These are phyloP conservation scores for Saitozyma podzolica DNA, from an alignment of 768 basidiomycete genomes.

Conservation along the genomic window DNA sequence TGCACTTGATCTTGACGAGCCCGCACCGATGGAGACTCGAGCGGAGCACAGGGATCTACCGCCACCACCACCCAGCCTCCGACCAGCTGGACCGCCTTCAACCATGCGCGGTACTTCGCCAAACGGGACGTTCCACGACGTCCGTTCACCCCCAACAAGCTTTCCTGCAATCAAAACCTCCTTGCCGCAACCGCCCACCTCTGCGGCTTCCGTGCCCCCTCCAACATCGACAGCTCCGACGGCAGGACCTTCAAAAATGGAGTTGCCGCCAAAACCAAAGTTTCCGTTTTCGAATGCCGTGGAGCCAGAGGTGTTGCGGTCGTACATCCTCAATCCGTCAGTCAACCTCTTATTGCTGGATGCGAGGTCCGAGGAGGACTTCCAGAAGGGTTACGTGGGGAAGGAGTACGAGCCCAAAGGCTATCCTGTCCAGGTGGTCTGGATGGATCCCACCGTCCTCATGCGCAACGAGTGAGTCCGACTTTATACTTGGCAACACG, in stretches of 20 bases:
- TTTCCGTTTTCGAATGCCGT: constrained; percentile 66
- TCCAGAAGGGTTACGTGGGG: constrained; percentile 71
- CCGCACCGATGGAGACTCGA: too few relatives aligned
- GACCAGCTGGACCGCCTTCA: constrained; percentile 3
- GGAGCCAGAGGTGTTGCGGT: constrained; percentile 62
- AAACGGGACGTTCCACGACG: constrained; percentile 8
- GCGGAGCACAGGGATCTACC: too few relatives aligned
- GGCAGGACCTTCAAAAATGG: constrained; percentile 28
- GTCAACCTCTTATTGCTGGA: constrained; percentile 74
- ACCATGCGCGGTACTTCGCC: constrained; percentile 1
- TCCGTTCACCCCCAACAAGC: not conserved
- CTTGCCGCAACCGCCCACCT: constrained; percentile 7
- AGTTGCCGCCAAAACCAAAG: constrained; percentile 53
- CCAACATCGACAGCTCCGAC: constrained; percentile 4
- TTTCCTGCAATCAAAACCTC: constrained; percentile 19
- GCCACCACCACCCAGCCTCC: not conserved
- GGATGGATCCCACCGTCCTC: constrained; percentile 79
- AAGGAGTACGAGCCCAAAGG: constrained; percentile 56
- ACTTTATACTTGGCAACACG: not conserved
- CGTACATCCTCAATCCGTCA: constrained; percentile 60
- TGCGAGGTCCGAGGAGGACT: constrained; percentile 74
- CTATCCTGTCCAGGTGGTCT: constrained; percentile 58
- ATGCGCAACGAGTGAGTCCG: constrained; percentile 65
- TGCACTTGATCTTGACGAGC: not conserved
- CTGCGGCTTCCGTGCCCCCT: not conserved